Percentiles rank a stretch among this genome's conserved stretches.
These are phyloP conservation scores for Aegilops sharonensis DNA, from an alignment of 176 grass and related monocot species.

Conservation along the genomic window DNA sequence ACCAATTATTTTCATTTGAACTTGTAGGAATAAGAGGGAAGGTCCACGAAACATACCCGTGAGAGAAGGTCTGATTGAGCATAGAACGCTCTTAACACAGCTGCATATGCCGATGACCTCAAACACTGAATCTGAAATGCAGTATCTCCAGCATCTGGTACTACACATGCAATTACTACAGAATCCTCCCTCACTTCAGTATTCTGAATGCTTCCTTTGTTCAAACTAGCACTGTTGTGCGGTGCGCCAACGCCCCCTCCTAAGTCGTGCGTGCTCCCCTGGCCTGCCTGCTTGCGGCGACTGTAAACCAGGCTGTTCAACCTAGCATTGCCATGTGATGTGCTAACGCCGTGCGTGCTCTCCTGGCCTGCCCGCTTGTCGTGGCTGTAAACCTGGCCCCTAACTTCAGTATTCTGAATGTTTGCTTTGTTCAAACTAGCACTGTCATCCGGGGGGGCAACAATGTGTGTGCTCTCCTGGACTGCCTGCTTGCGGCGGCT, in stretches of 20 bases:
- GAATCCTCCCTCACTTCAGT: slow-evolving; percentile 24
- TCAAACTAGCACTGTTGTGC: background rate
- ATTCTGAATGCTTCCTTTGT: background rate
- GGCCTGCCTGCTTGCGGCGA: background rate
- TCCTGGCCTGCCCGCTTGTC: no score
- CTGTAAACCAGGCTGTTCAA: background rate
- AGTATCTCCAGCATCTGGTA: slow-evolving; percentile 27
- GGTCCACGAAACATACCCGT: slow-evolving; percentile 32
- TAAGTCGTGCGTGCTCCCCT: background rate
- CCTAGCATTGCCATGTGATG: no score
- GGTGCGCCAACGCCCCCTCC: background rate
- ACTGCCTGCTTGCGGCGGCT: background rate
- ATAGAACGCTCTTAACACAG: slow-evolving; percentile 64
- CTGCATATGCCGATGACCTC: slow-evolving; percentile 57
- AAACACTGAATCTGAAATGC: slow-evolving; percentile 65
- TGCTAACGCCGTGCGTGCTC: no score
- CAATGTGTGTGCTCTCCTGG: background rate
- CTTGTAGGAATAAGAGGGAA: slow-evolving; percentile 5
- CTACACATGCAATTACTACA: background rate
- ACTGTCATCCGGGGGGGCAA: background rate
- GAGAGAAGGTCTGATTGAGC: slow-evolving; percentile 64
- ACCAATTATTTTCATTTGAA: slow-evolving; percentile 8
- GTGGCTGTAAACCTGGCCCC: no score
- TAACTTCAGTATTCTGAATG: slow-evolving; percentile 12
- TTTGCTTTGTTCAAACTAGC: background rate